A percentile compares a stretch with the other conserved stretches of the same genome.
phyloP scores from a whole-genome alignment of 2,329 filamentous ascomycete genomes.

The Herpotrichia juniperi region DNA sequence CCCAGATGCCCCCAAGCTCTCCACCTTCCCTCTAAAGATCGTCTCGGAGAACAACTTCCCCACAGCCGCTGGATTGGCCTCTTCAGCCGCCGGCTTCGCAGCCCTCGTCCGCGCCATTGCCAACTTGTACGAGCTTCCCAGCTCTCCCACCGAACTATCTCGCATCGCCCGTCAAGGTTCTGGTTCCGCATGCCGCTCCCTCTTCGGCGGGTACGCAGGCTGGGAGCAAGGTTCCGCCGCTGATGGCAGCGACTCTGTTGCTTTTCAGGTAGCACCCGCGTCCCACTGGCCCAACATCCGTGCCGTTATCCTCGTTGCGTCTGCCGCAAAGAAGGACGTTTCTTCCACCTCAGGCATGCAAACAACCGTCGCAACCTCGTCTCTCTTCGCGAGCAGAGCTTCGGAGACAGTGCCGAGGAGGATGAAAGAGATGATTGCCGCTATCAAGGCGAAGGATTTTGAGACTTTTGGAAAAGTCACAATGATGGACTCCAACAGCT shows the following conservation, averaged over 20 bases:
- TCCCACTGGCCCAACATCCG: conserved; percentile 96
- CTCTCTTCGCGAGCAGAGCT: conserved; percentile 81
- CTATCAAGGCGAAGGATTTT: conserved; percentile 81
- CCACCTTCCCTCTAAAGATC: conserved; percentile 76
- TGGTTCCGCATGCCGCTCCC: conserved; percentile 88
- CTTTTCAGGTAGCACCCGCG: conserved; percentile 85
- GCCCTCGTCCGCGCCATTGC: conserved; percentile 82
- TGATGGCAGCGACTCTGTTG: conserved; percentile 86
- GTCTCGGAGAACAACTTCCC: conserved; percentile 99
- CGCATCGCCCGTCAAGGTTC: conserved; percentile 92
- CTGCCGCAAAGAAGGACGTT: conserved; percentile 94
- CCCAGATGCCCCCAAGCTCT: conserved; percentile 79
- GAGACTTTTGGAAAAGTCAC: conserved; percentile 85
- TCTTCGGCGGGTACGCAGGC: conserved; percentile 95
- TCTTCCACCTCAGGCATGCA: conserved; percentile 96
- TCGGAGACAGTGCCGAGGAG: conserved; percentile 77
- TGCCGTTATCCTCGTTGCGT: conserved; percentile 88
- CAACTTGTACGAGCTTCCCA: conserved; percentile 84
- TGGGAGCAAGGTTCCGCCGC: conserved; percentile 80
- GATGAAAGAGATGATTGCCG: conserved; percentile 85
- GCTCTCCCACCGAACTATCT: conserved; percentile 81
- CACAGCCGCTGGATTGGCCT: conserved; percentile 85
- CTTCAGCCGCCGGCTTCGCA: conserved; percentile 69
- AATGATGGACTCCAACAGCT: conserved; percentile 96
- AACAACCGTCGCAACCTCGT: conserved; percentile 88